Conservation (phyloP, 148 eudicot species). For the Polygonum maritimum region DNA sequence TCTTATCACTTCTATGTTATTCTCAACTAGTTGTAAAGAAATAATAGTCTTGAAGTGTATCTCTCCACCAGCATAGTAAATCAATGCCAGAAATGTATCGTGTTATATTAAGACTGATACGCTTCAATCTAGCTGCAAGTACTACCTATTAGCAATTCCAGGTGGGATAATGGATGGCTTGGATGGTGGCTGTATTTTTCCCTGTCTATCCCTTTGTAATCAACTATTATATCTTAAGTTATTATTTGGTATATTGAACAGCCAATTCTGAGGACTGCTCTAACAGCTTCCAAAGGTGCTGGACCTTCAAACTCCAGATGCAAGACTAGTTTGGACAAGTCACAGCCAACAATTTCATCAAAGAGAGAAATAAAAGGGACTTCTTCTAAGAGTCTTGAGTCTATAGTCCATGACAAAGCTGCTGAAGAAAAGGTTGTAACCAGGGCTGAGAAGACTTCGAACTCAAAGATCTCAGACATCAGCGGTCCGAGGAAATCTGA, state of each 20-base stretch:
- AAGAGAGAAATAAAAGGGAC: slow-evolving; percentile 22
- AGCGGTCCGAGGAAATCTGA: slow-evolving; percentile 34
- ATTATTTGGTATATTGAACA: slow-evolving; percentile 16
- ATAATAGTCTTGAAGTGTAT: no score
- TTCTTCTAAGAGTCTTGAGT: slow-evolving; percentile 15
- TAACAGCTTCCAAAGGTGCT: slow-evolving; percentile 20
- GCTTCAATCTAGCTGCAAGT: not conserved
- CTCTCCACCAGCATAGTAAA: not conserved
- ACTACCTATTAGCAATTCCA: not conserved
- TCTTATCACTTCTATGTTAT: not conserved
- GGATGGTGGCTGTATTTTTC: not conserved
- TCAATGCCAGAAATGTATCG: not conserved
- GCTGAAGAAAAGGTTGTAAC: slow-evolving; percentile 18
- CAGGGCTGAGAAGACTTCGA: slow-evolving; percentile 17
- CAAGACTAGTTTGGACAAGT: slow-evolving; percentile 18
- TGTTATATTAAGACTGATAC: not conserved
- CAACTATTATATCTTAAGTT: not conserved
- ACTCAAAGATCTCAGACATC: slow-evolving; percentile 16
- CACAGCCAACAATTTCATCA: slow-evolving; percentile 19
- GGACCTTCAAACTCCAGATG: slow-evolving; percentile 26
- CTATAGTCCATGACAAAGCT: slow-evolving; percentile 20
- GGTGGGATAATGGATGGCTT: not conserved
- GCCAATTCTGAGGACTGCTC: slow-evolving; percentile 32
- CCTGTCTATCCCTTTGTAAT: not conserved
- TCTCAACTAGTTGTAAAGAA: not conserved